Conservation (phyloP, 2,329 filamentous ascomycete genomes). For the Fusarium falciforme region DNA sequence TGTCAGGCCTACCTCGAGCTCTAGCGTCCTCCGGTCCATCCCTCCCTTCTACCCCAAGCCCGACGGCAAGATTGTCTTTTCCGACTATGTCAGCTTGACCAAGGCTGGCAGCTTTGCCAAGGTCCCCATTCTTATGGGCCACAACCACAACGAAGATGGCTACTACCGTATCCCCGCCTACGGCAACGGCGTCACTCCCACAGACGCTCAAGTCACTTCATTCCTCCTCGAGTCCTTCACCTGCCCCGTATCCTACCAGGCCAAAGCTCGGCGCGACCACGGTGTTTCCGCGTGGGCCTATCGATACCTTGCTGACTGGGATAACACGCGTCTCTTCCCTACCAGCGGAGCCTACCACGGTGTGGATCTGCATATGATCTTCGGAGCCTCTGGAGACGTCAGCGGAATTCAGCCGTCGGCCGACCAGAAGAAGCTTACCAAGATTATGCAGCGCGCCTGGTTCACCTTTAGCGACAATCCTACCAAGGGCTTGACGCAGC, state of each 20-base stretch:
- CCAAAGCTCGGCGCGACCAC: conserved; percentile 47
- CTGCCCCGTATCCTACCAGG: conserved; percentile 57
- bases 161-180: conserved; percentile 60
- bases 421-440: conserved; percentile 48
- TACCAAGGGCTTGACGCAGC: conserved; percentile 43
- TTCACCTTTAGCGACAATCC: conserved; percentile 54
- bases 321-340: conserved; percentile 58
- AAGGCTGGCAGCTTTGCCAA: conserved; percentile 51
- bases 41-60: conserved; percentile 56
- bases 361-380: conserved; percentile 60
- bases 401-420: conserved; percentile 50
- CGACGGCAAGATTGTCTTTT: conserved; percentile 55
- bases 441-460: conserved; percentile 56
- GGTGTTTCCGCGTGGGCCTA: conserved; percentile 57
- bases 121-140: conserved; percentile 56
- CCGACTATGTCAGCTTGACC: conserved; percentile 52
- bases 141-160: conserved; percentile 59
- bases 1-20: conserved; percentile 48
- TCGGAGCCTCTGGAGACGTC: conserved; percentile 54
- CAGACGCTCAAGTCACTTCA: conserved; percentile 48
- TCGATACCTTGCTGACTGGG: conserved; percentile 62
- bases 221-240: conserved; percentile 60
- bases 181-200: conserved; percentile 52
- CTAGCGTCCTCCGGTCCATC: conserved; percentile 50
- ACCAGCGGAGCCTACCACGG: conserved; percentile 63